Evolutionary conservation across 2,329 filamentous ascomycete species (phyloP), one percentile per base, ranked within the genome.

Genomic region (Daldinia eschscholtzii): DNA sequence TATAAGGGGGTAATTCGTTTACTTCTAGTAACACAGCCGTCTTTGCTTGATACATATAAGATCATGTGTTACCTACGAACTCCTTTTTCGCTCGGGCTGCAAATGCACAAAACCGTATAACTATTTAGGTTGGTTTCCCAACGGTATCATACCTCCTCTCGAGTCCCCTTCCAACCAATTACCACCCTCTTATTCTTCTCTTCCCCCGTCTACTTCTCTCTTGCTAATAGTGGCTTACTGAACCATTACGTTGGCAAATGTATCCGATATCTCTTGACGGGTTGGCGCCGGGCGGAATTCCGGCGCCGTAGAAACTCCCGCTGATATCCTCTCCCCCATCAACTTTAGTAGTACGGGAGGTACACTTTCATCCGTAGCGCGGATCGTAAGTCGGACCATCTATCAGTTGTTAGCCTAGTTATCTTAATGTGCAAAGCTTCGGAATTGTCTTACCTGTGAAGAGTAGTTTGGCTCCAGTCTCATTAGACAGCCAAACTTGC

Each of bases 311-410:
- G 83, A 82, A 26, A 81, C 74, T 4, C 89, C 89, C 6, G 80
- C 78, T 6, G 91, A 86, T 55, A 98, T 84, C 69, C 92, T 88
- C 71, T 95, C 92, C 77, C 97, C 92, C 93, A 99, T 97, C 65
- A 92, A 83, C 80, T 93, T 94, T 76, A 96, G 83, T 64, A 99
- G 79, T 20, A 95, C 86, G 1, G 88, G 86, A 6, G 96, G 94
- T 0, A 99, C 93, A 35, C 86, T 88, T 77, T 98, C 96, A 76
- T 98, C 95, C 0, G 96, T 99, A 5, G 95, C 96, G 70, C 96
- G 89, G 74, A 99, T 91, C 0, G 96, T 99, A 68, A 98, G 85
- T 60, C 96, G 94, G 76, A 97, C 92, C 93, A 98, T 98, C 96
- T 77, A 61, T 23, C 53, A 2, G 3, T 42, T 33, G 68, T 76